Base-by-base conservation (phyloP, 768 basidiomycete genomes). In the Royoungia palumana region DNA sequence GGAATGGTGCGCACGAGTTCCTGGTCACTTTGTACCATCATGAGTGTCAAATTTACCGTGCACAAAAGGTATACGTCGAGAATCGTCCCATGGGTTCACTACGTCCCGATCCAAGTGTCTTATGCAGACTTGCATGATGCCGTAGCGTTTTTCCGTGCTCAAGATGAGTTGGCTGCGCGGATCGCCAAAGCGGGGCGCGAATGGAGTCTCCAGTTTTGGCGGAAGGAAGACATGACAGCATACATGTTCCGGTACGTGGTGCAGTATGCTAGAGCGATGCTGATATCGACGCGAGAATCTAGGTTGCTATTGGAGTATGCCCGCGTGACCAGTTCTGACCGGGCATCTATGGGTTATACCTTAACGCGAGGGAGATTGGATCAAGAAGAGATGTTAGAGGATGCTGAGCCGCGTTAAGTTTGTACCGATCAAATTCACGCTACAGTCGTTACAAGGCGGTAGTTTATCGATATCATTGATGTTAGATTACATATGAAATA, bases 31-130 rank as follows among this genome's bases (percentile, higher is more conserved):
- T 32, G 16, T 32, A 6, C 3, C 5, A 17, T 17, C 14, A 2
- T 6, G 44, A 34, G 14, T 3, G 12, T 10, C 35, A 41, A 16
- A 13, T 20, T 46, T n/a, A 34, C 6, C 12, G 10, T 28, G 32
- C 22, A 20, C 9, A 6, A 9, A 13, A 81, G 80, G 81, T 83
- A 69, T 51, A 70, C 66, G 13, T 78, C 82, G 47, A 75, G 81
- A 11, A 70, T 82, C 38, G 74, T 70, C 25, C 82, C 85, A 0
- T 87, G 85, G 85, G 71, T 87, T 10, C 87, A 88, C 63, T 89
- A 88, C 59, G 74, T 89, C 1, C 87, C 87, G 2, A 71, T 88
- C 4, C 78, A 82, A 53, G 50, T 84, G 0, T 82, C 85, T 53
- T 75, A 84, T 11, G 74, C 77, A 0, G 86, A 89, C 63, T 64